A percentile compares a stretch with the other conserved stretches of the same genome.
phyloP scores from a whole-genome alignment of 2,329 filamentous ascomycete genomes.

The Pseudovirgaria hyperparasitica region DNA sequence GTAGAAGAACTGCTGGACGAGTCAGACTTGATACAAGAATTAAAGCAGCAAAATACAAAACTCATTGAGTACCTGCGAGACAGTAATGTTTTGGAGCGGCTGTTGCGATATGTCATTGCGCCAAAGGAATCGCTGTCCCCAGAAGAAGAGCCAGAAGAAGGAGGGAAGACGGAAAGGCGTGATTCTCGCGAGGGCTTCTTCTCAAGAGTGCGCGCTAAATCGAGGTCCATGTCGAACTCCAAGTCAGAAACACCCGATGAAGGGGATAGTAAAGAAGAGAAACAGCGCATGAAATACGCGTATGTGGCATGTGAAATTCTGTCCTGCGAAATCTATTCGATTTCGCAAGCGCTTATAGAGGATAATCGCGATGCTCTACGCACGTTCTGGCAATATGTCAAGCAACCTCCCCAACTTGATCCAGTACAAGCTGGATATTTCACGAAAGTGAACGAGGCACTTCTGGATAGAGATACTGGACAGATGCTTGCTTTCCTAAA shows the following conservation, averaged over 20 bases:
- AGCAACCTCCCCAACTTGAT: conserved; percentile 72
- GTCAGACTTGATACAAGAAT: conserved; percentile 88
- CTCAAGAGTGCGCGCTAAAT: conserved; percentile 28
- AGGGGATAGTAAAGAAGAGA: conserved; percentile 65
- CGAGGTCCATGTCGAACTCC: conserved; percentile 30
- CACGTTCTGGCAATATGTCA: conserved; percentile 85
- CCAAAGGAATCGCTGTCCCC: conserved; percentile 42
- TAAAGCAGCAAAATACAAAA: conserved; percentile 97
- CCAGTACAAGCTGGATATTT: conserved; percentile 94
- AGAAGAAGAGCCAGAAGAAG: conserved; percentile 29
- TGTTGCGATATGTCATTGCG: conserved; percentile 85
- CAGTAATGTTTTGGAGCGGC: conserved; percentile 67
- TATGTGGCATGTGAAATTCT: conserved; percentile 88
- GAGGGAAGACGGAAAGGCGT: conserved; percentile 26
- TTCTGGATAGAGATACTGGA: conserved; percentile 95
- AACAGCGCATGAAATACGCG: conserved; percentile 84
- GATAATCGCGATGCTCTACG: conserved; percentile 65
- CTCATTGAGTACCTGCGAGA: conserved; percentile 92
- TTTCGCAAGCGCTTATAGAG: conserved; percentile 83
- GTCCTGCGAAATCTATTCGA: conserved; percentile 93
- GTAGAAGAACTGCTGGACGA: conserved; percentile 95
- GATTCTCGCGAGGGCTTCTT: conserved; percentile 31
- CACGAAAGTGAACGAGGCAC: conserved; percentile 95
- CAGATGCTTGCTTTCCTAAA: conserved; percentile 92
- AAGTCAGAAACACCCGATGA: conserved; percentile 29